Evolutionary conservation across 2,329 filamentous ascomycete species (phyloP).

Genomic region (Westerdykella aurantiaca): DNA sequence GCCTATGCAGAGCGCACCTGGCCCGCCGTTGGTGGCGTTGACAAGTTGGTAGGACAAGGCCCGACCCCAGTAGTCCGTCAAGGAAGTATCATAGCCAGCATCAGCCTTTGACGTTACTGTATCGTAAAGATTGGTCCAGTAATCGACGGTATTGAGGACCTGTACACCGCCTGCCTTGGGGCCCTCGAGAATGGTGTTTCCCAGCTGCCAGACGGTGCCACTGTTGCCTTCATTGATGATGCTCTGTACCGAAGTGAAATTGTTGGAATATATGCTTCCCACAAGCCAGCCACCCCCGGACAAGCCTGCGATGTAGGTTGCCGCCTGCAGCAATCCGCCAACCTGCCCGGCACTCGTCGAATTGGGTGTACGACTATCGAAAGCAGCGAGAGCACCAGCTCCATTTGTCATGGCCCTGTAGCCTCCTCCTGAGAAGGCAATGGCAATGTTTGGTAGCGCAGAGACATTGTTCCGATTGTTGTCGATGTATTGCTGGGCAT

Average conservation of each 20-base stretch:
- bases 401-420: conserved; percentile 83
- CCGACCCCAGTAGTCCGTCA: conserved; percentile 86
- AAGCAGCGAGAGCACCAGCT: conserved; percentile 71
- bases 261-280: conserved; percentile 71
- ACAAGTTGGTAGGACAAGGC: conserved; percentile 82
- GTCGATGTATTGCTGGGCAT: conserved; percentile 68
- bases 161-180: conserved; percentile 49
- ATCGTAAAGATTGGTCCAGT: conserved; percentile 56
- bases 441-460: conserved; percentile 61
- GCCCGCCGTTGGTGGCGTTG: conserved; percentile 67
- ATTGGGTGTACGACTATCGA: conserved; percentile 64
- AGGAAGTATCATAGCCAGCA: conserved; percentile 58
- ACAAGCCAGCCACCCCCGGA: conserved; percentile 82
- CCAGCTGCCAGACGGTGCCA: conserved; percentile 57
- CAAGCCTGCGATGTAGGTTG: conserved; percentile 75
- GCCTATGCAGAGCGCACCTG: conserved; percentile 24
- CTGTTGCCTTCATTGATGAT: conserved; percentile 47
- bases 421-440: conserved; percentile 77
- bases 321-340: conserved; percentile 71
- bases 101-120: conserved; percentile 57
- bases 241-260: conserved; percentile 64
- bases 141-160: conserved; percentile 52
- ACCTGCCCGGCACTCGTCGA: conserved; percentile 61
- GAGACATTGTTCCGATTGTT: conserved; percentile 50
- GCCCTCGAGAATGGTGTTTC: conserved; percentile 54